phyloP scores from a whole-genome alignment of 2,329 filamentous ascomycete genomes.

The Graphiopsis chlorocephala region DNA sequence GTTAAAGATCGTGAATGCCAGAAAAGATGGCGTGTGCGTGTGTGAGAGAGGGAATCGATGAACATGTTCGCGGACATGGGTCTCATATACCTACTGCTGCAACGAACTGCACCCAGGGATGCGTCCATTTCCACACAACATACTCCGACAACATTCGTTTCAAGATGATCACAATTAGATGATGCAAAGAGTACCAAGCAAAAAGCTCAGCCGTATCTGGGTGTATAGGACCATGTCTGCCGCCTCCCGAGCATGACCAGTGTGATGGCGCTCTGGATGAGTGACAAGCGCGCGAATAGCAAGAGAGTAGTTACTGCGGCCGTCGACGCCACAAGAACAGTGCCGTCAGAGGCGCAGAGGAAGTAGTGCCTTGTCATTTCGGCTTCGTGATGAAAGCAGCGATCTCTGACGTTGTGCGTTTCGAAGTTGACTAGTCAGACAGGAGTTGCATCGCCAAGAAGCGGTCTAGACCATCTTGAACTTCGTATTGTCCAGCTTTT shows the following conservation, averaged over 20 bases:
- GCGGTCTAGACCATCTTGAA: slow-evolving; percentile 10
- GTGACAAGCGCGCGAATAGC: slow-evolving; percentile 6
- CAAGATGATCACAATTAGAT: not conserved
- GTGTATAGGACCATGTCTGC: not conserved
- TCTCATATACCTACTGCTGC: not conserved
- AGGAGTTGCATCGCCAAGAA: not conserved
- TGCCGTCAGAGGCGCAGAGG: slow-evolving; percentile 5
- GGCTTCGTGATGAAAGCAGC: not conserved
- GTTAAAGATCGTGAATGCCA: slow-evolving; percentile 19
- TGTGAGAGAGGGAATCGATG: not conserved
- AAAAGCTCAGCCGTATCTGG: not conserved
- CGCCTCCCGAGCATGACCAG: not conserved
- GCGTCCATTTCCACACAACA: not conserved
- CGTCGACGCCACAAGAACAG: not conserved
- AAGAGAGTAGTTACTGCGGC: not conserved
- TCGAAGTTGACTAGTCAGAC: slow-evolving; percentile 15
- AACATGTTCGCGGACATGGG: not conserved
- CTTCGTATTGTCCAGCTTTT: slow-evolving; percentile 2
- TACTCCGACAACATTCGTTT: slow-evolving; percentile 6
- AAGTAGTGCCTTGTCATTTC: slow-evolving; percentile 11
- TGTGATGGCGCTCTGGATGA: not conserved
- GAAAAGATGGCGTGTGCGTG: slow-evolving; percentile 6
- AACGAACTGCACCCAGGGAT: not conserved
- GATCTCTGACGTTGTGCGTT: slow-evolving; percentile 15
- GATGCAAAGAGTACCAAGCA: not conserved